Evolutionary conservation across 148 eudicot species (phyloP), one percentile per base, ranked within the genome.

Genomic region (Polygonum aviculare): DNA sequence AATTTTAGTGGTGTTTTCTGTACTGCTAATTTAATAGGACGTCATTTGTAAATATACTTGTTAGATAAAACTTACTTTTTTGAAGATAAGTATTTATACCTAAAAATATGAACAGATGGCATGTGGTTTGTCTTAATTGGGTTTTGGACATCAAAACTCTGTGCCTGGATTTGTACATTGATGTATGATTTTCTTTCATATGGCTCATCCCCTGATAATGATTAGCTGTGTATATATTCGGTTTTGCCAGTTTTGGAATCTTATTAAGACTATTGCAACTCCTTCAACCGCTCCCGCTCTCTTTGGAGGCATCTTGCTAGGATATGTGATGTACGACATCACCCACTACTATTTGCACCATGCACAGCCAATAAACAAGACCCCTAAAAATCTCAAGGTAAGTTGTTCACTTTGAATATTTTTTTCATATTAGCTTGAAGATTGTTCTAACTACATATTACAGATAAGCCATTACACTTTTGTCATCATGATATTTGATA

Each of bases 291-390:
- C 90, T 69, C 90, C 93, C 39, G 90, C 87, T 75, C 38, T 85
- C 73, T 84, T 84, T 76, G 93, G 85, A 76, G 90, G 93, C 18
- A 80, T 78, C 71, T 74, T 89, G 67, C 63, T 87, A 26, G 90
- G 93, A 41, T 89, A 89, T 77, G 90, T 87, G 65, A 81, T 85
- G 78, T 89, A 89, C 63, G 93, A 89, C 49, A 80, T 85, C 45
- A 89, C 93, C 75, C 93, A 89, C 86, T 89, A 89, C 73, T 89
- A 85, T 74, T 65, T 89, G 81, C 93, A 89, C 74, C 90, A 89
- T 80, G 93, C 87, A 47, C 88, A 87, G 71, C 93, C 93, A 55
- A 76, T 77, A 38, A 75, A 79, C 41, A 81, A 77, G 77, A 69
- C 82, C 4, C 38, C 77, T 36, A 57, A 51, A 52, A 75, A 38